Evolutionary conservation across 352 stramenopile genomes (phyloP), one percentile per base, ranked within the genome.

Genomic region (Globisporangium perplexum): DNA sequence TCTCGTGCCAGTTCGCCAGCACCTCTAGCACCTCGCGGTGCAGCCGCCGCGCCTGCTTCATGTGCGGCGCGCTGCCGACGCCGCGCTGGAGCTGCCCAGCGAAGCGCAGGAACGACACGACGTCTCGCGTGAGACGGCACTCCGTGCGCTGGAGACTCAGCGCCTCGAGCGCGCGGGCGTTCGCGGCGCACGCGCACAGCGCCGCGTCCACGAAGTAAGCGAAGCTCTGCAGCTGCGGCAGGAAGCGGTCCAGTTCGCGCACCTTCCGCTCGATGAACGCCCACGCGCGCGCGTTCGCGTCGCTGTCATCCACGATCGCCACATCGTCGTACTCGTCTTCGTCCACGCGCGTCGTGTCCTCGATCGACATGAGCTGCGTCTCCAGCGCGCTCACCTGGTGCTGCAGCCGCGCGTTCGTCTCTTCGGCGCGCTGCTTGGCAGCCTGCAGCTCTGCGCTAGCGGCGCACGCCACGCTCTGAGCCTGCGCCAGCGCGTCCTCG

Each of bases 1-100:
- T 51, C 50, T 86, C 74, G 46, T 70, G 71, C 77, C 77, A 89
- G 45, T 74, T 62, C 11, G 64, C 41, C 15, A 88, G 53, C 41
- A 67, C 50, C 31, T 68, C 52, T 2, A 78, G n/a, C 38, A 88
- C 52, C 14, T 63, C 57, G 26, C 47, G 65, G 22, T 71, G 63
- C 1, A 87, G 52, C 7, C 47, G 33, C 0, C 62, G 60, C 10
- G 71, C 71, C 11, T 62, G 47, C 22, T 72, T 68, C 17, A 43
- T 17, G 6, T 72, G 53, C 12, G 52, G 36, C 12, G 61, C 44
- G 7, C 28, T 3, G 11, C 51, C 53, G 2, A 58, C 47, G 5
- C 26, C 35, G 33, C 15, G 30, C 24, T 66, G 66, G 2, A 76
- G 35, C 47, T 59, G 53, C 0, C 26, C 24, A 17, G 54, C 48